Conservation (phyloP, 1,139 yeast species). For the Suhomyces yuchorum region DNA sequence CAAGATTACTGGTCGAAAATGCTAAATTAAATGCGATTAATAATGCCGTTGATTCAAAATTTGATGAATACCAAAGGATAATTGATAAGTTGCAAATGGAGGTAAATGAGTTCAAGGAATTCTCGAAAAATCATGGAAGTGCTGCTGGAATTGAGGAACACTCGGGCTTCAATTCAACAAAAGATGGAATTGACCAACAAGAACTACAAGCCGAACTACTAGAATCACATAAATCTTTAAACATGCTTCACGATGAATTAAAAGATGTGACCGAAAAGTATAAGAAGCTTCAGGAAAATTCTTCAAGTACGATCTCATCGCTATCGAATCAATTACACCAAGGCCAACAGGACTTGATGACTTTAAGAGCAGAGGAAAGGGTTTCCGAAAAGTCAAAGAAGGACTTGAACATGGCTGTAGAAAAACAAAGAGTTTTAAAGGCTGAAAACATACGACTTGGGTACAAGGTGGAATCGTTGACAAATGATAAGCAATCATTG, state of each 20-base stretch:
- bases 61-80: conserved; percentile 34
- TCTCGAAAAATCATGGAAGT: conserved; percentile 18
- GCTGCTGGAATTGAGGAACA: conserved; percentile 3
- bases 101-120: conserved; percentile 29
- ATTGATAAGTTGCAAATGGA: conserved; percentile 38
- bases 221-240: conserved; percentile 28
- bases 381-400: conserved; percentile 35
- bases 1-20: conserved; percentile 26
- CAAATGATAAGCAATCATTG: conserved; percentile 39
- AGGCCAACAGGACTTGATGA: conserved; percentile 31
- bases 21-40: conserved; percentile 18
- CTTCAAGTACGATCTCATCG: conserved; percentile 29
- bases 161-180: not conserved
- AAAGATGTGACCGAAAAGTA: conserved; percentile 26
- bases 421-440: conserved; percentile 49
- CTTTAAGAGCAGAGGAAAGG: conserved; percentile 24
- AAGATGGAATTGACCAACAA: conserved; percentile 14
- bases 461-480: conserved; percentile 42
- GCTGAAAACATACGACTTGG: conserved; percentile 53
- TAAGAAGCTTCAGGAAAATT: conserved; percentile 27
- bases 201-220: conserved; percentile 18
- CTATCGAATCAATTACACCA: conserved; percentile 32
- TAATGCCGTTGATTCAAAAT: conserved; percentile 26
- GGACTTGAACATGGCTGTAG: conserved; percentile 46
- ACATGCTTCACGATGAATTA: conserved; percentile 25